Conservation (phyloP, 2,329 filamentous ascomycete species). For the Thelonectria olida region DNA sequence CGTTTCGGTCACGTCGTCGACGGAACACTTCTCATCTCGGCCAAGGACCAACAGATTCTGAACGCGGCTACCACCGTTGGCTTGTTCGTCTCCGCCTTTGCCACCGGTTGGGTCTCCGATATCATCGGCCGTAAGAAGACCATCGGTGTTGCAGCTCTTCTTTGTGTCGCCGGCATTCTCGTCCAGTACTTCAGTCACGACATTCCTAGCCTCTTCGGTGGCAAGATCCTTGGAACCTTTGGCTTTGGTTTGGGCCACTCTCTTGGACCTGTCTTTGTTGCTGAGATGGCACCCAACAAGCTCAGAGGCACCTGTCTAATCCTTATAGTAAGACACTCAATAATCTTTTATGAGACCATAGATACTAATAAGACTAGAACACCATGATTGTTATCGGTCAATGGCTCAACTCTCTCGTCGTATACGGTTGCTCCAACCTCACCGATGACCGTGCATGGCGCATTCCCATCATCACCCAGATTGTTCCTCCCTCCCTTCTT, state of each 20-base stretch:
- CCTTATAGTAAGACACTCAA: conserved; percentile 31
- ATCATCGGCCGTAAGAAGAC: conserved; percentile 39
- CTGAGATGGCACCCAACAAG: conserved; percentile 44
- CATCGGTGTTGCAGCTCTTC: conserved; percentile 33
- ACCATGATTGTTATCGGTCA: conserved; percentile 46
- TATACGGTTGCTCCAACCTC: conserved; percentile 32
- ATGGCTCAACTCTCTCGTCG: conserved; percentile 39
- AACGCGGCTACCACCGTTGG: conserved; percentile 43
- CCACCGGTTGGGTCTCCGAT: conserved; percentile 39
- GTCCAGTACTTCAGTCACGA: conserved; percentile 36
- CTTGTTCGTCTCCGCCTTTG: conserved; percentile 42
- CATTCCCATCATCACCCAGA: conserved; percentile 56
- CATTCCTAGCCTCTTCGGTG: conserved; percentile 41
- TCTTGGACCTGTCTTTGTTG: conserved; percentile 44
- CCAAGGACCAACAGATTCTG: conserved; percentile 42
- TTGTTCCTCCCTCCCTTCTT: conserved; percentile 51
- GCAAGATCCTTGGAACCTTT: conserved; percentile 41
- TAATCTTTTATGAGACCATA: fast-evolving
- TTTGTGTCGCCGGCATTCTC: conserved; percentile 38
- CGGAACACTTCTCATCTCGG: conserved; percentile 32
- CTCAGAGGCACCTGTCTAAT: conserved; percentile 42
- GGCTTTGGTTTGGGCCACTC: conserved; percentile 45
- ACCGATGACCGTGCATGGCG: conserved; percentile 50
- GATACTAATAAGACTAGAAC: conserved; percentile 26
- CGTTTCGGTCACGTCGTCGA: conserved; percentile 36